Base-by-base conservation (phyloP, 2,329 filamentous ascomycete species). In the Colletotrichum liriopes region DNA sequence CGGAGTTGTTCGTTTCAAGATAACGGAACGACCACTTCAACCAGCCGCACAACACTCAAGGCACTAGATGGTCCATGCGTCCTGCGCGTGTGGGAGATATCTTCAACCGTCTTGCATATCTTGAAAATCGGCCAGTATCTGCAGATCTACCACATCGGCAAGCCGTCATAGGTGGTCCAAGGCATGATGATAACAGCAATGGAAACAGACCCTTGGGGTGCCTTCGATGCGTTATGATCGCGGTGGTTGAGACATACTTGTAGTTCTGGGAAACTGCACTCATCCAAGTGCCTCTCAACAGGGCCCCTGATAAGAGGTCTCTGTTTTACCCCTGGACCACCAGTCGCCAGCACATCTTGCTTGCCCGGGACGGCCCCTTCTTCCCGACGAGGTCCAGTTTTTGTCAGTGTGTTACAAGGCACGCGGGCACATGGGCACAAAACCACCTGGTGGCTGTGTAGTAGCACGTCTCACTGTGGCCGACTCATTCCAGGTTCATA, bases 1-100 rank as follows among this genome's bases (percentile, higher is more conserved):
- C 70, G 65, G 70, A 72, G 70, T 69, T 72, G 70, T 55, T 49
- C 65, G n/a, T 51, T 69, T 29, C 45, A 55, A 72, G 65, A 72
- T 70, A 72, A 72, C 70, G 65, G 60, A 35, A 65, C 67, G 35
- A 70, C 60, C 61, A 55, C 61, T 35, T 16, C 39, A 45, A 54
- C 11, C 49, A 70, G 65, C 60, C 65, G 59, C 65, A 29, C 60
- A 35, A 51, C 43, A 32, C 20, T 32, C 59, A 32, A 45, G 52
- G n/a, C 59, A 6, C 59, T 16, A 18, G 26, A 35, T 16, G 69
- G 65, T 52, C 69, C 52, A 64, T 60, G 65, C 69, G 59, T 47
- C 59, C 32, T 43, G 59, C 23, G 29, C 9, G 29, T 20, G 29
- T 26, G 60, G 5, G 32, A 51, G 65, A 49, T 60, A 65, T 64